Evolutionary conservation across 2,329 filamentous ascomycete genomes (phyloP), one percentile per base, ranked within the genome.

Genomic region (Aspergillus melleus): DNA sequence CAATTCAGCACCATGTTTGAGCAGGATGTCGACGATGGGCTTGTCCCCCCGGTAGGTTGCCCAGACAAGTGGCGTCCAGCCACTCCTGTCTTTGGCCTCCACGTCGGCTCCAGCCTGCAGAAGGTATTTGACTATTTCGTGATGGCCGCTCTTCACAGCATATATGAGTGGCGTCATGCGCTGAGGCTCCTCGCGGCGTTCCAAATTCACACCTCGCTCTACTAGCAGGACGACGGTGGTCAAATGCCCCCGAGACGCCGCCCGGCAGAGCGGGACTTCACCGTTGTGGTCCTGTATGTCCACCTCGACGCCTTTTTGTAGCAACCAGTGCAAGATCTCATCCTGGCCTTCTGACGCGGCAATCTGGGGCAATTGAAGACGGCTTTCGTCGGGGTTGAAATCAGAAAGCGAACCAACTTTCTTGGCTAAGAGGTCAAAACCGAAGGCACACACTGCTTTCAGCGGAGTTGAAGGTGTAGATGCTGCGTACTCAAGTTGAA

Each of bases 141-240:
- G 20, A 59, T 55, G 24, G 2, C 52, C 46, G 14, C 32, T 22
- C n/a, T 20, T n/a, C 9, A 36, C 52, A 11, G 52, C 57, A n/a
- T 2, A 55, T 46, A n/a, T 36, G 2, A 59, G 52, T 9, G 57
- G 30, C 2, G 57, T 59, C 46, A 16, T 57, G 30, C 36, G 53
- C 57, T 4, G 54, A 30, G 2, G 42, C 51, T 24, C 36, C 57
- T 24, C 36, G 16, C 6, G 16, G 5, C 36, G 36, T 42, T 42
- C 36, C 14, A 42, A 14, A n/a, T 42, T 14, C 3, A n/a, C 36
- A 16, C 14, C 14, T n/a, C 16, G 16, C 36, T 42, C 16, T 6
- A 42, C 36, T 16, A 42, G 36, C 14, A 42, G 16, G 6, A 16
- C 1, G 36, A 42, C 36, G 12, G 36, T 42, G 16, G 36, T n/a